These are phyloP conservation scores for Verticillium tricorpus DNA, from an alignment of 2,329 filamentous ascomycete species.

Conservation along the genomic window DNA sequence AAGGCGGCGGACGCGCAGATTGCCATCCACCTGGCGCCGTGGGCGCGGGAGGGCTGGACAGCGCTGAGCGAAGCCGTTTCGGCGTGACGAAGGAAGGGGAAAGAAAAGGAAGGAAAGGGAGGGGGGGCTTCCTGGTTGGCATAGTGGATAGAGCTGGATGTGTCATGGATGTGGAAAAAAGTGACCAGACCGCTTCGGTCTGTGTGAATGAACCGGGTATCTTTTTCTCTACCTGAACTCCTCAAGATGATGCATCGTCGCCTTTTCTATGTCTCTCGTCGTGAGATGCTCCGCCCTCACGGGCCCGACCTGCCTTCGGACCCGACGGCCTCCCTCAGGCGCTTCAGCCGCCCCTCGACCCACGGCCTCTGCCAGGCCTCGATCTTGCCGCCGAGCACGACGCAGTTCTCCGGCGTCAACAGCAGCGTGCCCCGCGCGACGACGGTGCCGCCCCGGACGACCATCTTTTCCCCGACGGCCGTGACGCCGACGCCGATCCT, in stretches of 20 bases:
- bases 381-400: constrained; percentile 83
- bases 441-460: constrained; percentile 60
- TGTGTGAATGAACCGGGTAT: background rate
- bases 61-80: constrained; percentile 40
- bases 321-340: constrained; percentile 58
- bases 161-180: background rate
- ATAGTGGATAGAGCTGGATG: too few relatives aligned
- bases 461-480: constrained; percentile 74
- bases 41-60: constrained; percentile 64
- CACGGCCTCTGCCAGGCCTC: constrained; percentile 76
- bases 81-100: constrained; percentile 3
- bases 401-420: constrained; percentile 63
- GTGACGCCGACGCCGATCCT: constrained; percentile 61
- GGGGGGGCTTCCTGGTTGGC: background rate
- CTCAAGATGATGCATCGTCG: background rate
- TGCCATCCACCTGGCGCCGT: constrained; percentile 77
- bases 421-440: constrained; percentile 76
- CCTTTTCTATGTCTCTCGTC: background rate
- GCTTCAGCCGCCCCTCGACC: constrained; percentile 65
- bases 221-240: constrained; percentile 1
- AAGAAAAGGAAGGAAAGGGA: background rate
- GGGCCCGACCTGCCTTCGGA: constrained; percentile 14
- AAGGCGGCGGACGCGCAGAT: constrained; percentile 69
- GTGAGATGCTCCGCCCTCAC: background rate
- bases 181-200: background rate